Evolutionary conservation across 179 eudicot species (phyloP), one percentile per base, ranked within the genome.

Genomic region (Sideroxylon spinosum): DNA sequence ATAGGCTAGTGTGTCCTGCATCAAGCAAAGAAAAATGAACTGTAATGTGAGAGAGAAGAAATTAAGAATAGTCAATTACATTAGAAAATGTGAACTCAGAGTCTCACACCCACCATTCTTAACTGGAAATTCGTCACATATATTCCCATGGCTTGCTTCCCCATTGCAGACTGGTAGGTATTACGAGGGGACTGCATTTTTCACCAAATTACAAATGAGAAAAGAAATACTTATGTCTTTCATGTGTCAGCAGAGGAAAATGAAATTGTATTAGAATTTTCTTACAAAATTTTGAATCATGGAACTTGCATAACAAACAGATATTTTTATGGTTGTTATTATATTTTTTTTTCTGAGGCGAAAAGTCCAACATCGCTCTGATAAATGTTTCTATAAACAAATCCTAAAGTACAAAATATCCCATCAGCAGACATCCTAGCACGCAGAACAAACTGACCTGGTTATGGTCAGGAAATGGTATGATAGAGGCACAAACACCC

Each of bases 131-230:
- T 94, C 25, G 98, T 94, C 84, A 93, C 97, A 79, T 94, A 94
- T 12, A 94, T 94, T 7, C 98, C 98, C 98, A 94, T 94, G 17
- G 98, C 98, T 88, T 94, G 98, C 86, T 94, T 94, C 68, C 98
- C 97, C 97, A 94, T 94, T 84, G 98, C 98, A 60, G 98, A 94
- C 81, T 93, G 98, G 78, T 94, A 94, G 0, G 98, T 94, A 82
- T 95, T 95, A 91, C 98, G 98, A 26, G 98, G 98, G 53, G 98
- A 92, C 97, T 92, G 87, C 59, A 29, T 20, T 48, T 61, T 10
- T 61, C 20, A 22, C 64, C 55, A 48, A 32, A 52, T 53, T 26
- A 72, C 7, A 72, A 72, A 14, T 7, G 4, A 53, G 32, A 20
- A 16, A 20, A 8, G 37, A 29, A 29, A 17, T 13, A 70, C 19